A percentile compares a stretch with the other conserved stretches of the same genome.
Conservation (phyloP, 768 basidiomycete genomes). For the Calocybe gangraenosa region DNA sequence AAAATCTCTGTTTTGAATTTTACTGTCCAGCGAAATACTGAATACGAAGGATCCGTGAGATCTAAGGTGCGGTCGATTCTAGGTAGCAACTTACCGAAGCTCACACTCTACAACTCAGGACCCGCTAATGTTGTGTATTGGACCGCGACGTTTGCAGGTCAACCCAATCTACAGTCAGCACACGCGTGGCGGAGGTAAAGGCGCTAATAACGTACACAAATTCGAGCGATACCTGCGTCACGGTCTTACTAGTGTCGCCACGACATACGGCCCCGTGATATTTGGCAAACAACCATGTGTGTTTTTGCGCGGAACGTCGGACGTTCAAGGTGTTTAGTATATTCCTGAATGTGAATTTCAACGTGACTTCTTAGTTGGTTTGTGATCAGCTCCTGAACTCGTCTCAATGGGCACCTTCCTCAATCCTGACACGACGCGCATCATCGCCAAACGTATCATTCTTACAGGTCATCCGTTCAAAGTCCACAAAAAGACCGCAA, state of each 20-base stretch:
- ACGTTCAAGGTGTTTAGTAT: constrained; percentile 53
- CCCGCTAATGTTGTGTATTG: constrained; percentile 82
- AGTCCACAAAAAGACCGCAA: constrained; percentile 95
- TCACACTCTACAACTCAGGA: constrained; percentile 48
- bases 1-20: constrained; percentile 93
- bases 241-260: constrained; percentile 77
- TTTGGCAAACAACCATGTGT: constrained; percentile 85
- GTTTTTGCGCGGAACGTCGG: constrained; percentile 65
- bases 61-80: constrained; percentile 64
- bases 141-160: constrained; percentile 78
- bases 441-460: constrained; percentile 91
- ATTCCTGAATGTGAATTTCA: background rate
- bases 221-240: constrained; percentile 88
- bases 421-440: constrained; percentile 84
- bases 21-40: constrained; percentile 90
- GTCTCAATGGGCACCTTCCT: constrained; percentile 89
- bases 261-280: constrained; percentile 81
- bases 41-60: constrained; percentile 82
- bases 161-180: constrained; percentile 94
- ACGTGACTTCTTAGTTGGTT: background rate
- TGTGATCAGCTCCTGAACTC: constrained; percentile 61
- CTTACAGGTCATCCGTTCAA: constrained; percentile 96
- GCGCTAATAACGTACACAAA: constrained; percentile 96
- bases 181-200: constrained; percentile 83
- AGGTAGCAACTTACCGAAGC: background rate